Evolutionary conservation across 1,139 yeast species (phyloP).

Genomic region (Blastobotrys elegans): DNA sequence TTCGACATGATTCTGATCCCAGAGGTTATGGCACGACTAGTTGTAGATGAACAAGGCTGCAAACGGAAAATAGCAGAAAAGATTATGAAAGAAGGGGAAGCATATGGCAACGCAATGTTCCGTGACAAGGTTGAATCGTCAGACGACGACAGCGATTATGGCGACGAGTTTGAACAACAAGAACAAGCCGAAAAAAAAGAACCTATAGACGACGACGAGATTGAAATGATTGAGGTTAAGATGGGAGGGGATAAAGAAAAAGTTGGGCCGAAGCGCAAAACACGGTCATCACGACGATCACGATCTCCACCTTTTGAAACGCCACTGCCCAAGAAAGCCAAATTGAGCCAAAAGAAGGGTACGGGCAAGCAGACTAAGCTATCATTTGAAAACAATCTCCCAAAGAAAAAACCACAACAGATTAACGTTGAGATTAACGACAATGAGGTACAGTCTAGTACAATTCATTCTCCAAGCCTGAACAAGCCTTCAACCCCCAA

Average conservation of each 20-base stretch:
- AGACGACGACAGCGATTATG: not conserved
- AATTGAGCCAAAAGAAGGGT: not conserved
- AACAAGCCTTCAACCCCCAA: too few relatives aligned
- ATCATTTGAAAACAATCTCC: not conserved
- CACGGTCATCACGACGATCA: not conserved
- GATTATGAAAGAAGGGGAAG: conserved; percentile 14
- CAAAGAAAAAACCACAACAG: not conserved
- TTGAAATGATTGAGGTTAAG: not conserved
- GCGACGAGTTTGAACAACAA: not conserved
- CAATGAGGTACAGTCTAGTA: too few relatives aligned
- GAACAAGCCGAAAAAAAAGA: not conserved
- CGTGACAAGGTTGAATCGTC: conserved; percentile 3
- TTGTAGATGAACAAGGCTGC: conserved; percentile 10
- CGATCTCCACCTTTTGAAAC: too few relatives aligned
- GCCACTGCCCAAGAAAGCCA: too few relatives aligned
- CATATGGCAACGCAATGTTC: conserved; percentile 16
- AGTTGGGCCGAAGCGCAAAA: not conserved
- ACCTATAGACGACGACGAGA: not conserved
- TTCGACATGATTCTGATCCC: conserved; percentile 16
- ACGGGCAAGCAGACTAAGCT: not conserved
- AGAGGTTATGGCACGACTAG: conserved; percentile 14
- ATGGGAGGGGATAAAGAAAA: not conserved
- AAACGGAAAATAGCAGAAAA: conserved; percentile 8
- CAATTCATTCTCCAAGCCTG: too few relatives aligned
- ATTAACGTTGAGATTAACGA: too few relatives aligned